Conservation (phyloP, 345 rosid species). For the Lepidium sativum region DNA sequence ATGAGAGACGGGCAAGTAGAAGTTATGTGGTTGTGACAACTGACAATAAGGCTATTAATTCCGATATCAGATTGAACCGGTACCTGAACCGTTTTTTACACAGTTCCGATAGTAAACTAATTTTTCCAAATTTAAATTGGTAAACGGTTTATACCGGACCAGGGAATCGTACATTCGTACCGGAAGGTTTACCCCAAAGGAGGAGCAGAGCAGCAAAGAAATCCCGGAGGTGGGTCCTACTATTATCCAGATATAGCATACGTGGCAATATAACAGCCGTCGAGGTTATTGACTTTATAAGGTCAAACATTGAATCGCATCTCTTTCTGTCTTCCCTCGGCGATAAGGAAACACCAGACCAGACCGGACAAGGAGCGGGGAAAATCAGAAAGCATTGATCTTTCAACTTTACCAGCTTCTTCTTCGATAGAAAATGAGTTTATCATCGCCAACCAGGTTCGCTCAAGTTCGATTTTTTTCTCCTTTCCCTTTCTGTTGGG, state of each 20-base stretch:
- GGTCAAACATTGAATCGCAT: conserved; percentile 10
- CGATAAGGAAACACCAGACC: conserved; percentile 24
- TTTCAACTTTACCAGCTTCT: neutral
- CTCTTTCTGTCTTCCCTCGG: conserved; percentile 10
- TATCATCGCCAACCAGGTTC: conserved; percentile 27
- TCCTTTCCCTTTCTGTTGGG: neutral
- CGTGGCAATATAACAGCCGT: conserved; percentile 19
- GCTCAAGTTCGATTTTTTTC: neutral
- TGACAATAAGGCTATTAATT: too few species aligned
- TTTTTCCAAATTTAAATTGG: neutral
- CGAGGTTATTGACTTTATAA: conserved; percentile 2
- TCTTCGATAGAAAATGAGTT: conserved; percentile 15
- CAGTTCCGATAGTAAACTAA: neutral
- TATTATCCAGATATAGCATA: conserved; percentile 13
- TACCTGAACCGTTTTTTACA: neutral
- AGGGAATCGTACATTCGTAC: neutral
- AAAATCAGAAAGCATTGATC: conserved; percentile 6
- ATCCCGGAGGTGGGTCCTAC: conserved; percentile 20
- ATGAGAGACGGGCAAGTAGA: neutral
- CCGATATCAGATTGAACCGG: neutral
- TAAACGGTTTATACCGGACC: neutral
- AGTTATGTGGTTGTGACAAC: too few species aligned
- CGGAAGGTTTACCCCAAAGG: neutral
- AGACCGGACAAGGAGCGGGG: conserved; percentile 13
- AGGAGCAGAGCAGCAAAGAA: neutral